These are phyloP conservation scores for Apiospora pterosperma DNA, from an alignment of 2,329 filamentous ascomycete genomes.

Conservation along the genomic window DNA sequence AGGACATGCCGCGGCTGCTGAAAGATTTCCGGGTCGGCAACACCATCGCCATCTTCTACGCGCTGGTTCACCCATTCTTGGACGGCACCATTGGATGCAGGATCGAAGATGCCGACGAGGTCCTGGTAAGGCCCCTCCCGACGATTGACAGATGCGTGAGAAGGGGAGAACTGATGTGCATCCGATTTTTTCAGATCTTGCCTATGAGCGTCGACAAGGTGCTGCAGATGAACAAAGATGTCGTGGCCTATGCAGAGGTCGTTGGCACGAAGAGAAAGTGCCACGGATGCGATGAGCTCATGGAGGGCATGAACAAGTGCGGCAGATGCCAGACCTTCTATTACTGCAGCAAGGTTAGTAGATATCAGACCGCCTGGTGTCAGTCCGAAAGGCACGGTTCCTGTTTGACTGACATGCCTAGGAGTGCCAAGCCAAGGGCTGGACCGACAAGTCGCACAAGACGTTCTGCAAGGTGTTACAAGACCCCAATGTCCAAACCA, in stretches of 20 bases:
- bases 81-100: constrained; percentile 9
- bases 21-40: constrained; percentile 16
- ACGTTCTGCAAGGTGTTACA: constrained; percentile 18
- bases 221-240: constrained; percentile 16
- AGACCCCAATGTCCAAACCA: constrained; percentile 11
- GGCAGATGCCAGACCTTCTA: constrained; percentile 12
- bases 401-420: background rate
- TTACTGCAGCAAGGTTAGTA: constrained; percentile 16
- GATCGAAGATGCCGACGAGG: constrained; percentile 11
- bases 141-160: too few relatives aligned
- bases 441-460: constrained; percentile 18
- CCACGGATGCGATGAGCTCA: constrained; percentile 12
- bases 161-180: background rate
- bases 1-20: constrained; percentile 15
- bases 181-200: constrained; percentile 13
- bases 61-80: constrained; percentile 12
- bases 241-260: constrained; percentile 9
- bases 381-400: background rate
- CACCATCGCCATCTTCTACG: constrained; percentile 20
- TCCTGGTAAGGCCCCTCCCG: constrained; percentile 8
- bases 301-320: constrained; percentile 10
- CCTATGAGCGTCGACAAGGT: constrained; percentile 13
- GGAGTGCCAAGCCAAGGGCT: constrained; percentile 19
- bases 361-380: background rate
- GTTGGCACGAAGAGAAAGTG: constrained; percentile 10